These are phyloP conservation scores for Termitomyces sp. DNA, from an alignment of 768 basidiomycete genomes.

Conservation along the genomic window DNA sequence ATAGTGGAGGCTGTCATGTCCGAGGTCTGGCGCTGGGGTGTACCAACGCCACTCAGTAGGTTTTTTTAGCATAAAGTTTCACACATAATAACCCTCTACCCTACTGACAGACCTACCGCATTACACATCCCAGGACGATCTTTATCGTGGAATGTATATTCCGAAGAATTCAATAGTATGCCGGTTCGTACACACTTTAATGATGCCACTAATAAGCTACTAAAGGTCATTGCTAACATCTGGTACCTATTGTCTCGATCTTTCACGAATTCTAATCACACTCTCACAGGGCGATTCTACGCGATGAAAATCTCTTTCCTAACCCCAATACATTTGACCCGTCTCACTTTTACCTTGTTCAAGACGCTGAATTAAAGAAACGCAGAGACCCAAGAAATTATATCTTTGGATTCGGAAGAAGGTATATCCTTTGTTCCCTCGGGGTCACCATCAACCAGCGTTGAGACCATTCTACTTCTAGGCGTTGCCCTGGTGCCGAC, in stretches of 20 bases:
- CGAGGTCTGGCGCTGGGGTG: conserved; percentile 10
- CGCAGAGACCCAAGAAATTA: conserved; percentile 4
- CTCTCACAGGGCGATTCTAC: conserved; percentile 1
- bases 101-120: conserved; percentile 27
- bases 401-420: conserved; percentile 10
- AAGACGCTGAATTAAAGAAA: background rate
- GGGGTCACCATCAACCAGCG: background rate
- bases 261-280: background rate
- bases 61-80: background rate
- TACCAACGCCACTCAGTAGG: conserved; percentile 5
- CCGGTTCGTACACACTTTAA: background rate
- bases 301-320: conserved; percentile 3
- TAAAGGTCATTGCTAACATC: conserved; percentile 25
- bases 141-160: conserved; percentile 31
- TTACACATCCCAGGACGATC: conserved; percentile 27
- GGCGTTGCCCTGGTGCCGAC: conserved; percentile 11
- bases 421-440: background rate
- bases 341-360: background rate
- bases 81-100: too few relatives aligned
- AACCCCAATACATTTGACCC: conserved; percentile 6
- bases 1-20: conserved; percentile 7
- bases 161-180: conserved; percentile 30
- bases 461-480: background rate
- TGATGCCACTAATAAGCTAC: background rate
- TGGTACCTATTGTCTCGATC: conserved; percentile 19